Percentiles rank a stretch among this genome's conserved stretches.
Evolutionary conservation across 192 early-diverging fungal species (phyloP).

Genomic region (Linnemannia exigua): DNA sequence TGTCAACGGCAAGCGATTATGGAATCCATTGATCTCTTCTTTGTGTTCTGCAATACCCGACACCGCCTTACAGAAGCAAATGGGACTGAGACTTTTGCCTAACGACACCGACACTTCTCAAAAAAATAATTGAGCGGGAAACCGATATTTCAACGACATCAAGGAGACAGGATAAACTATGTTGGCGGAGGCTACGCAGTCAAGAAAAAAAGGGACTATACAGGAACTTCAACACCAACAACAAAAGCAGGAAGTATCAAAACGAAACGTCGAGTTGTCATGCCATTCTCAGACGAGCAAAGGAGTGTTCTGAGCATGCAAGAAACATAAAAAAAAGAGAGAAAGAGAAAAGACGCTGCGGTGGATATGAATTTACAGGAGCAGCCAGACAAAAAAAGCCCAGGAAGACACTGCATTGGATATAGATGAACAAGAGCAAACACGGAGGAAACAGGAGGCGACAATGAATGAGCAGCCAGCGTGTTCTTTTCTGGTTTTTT

Average conservation of each 20-base stretch:
- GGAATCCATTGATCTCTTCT: background rate
- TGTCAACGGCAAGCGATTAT: background rate
- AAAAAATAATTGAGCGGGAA: background rate
- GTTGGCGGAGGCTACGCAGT: background rate
- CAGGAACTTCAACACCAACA: background rate
- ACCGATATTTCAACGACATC: background rate
- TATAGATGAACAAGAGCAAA: background rate
- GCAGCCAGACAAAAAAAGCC: constrained; percentile 7
- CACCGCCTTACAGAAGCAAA: background rate
- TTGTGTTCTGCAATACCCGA: background rate
- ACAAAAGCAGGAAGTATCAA: background rate
- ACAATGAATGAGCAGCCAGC: constrained; percentile 5
- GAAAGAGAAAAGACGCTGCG: background rate
- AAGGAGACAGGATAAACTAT: background rate
- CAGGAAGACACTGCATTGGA: background rate
- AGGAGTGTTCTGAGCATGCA: too few species aligned
- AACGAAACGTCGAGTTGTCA: background rate
- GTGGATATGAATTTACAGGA: background rate
- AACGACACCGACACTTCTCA: background rate
- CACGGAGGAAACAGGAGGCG: constrained; percentile 9
- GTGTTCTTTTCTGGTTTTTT: background rate
- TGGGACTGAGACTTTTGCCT: background rate
- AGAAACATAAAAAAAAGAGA: constrained; percentile 4
- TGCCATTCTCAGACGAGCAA: too few species aligned
- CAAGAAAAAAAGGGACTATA: background rate